Evolutionary conservation across 1,284 basidiomycete genomes (phyloP).

Genomic region (Melanopsichium pennsylvanicum): DNA sequence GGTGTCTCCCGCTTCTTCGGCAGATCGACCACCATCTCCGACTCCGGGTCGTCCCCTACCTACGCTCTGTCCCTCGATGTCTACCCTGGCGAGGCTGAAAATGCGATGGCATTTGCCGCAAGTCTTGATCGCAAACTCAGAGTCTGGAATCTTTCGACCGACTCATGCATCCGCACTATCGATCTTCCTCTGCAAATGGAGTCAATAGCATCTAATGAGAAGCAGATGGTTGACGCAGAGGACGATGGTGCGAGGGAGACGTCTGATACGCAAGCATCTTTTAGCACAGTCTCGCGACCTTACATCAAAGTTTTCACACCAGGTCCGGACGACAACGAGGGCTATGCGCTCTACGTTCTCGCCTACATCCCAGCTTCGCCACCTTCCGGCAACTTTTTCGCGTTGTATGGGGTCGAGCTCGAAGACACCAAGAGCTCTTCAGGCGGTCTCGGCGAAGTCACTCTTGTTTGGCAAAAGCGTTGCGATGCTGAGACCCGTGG

Average conservation of each 20-base stretch:
- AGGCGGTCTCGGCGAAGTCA: constrained; percentile 54
- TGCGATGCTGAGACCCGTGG: constrained; percentile 52
- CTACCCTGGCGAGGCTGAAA: constrained; percentile 34
- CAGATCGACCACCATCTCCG: constrained; percentile 35
- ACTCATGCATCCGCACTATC: constrained; percentile 57
- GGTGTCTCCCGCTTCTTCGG: constrained; percentile 57
- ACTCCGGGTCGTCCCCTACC: constrained; percentile 34
- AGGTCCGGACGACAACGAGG: constrained; percentile 27
- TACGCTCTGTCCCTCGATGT: constrained; percentile 50
- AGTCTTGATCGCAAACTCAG: constrained; percentile 61
- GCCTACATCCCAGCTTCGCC: constrained; percentile 56
- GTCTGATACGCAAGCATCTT: constrained; percentile 30
- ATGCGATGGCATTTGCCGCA: constrained; percentile 51
- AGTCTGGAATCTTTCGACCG: constrained; percentile 60
- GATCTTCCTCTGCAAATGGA: constrained; percentile 48
- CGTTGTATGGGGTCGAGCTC: constrained; percentile 58
- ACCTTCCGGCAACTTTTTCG: constrained; percentile 54
- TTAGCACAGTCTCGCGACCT: constrained; percentile 37
- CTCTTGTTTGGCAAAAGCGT: constrained; percentile 54
- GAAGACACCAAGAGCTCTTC: constrained; percentile 50
- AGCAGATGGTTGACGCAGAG: constrained; percentile 27
- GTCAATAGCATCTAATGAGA: constrained; percentile 16
- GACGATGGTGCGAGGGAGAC: constrained; percentile 5
- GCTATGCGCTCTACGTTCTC: constrained; percentile 48
- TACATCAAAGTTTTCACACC: constrained; percentile 46